Base-by-base conservation (phyloP, 164 flowering plant species). In the Macadamia integrifolia region DNA sequence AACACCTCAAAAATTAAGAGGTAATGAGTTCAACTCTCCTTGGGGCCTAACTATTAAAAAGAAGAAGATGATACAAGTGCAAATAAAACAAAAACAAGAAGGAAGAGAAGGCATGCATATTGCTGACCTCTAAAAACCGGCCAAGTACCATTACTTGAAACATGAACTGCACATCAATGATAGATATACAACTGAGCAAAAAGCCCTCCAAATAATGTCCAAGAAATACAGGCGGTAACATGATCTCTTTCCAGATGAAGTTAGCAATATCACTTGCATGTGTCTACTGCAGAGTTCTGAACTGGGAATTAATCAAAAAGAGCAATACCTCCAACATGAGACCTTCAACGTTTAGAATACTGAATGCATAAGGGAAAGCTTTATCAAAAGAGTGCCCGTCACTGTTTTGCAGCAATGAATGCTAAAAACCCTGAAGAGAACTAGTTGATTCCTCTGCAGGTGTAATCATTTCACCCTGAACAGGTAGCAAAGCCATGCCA, bases 401-500 rank as follows among this genome's bases (percentile, higher is more conserved):
- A 6, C 40, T 49, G 14, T 3, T 11, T 18, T 46, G 31, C 35
- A 42, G 50, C 35, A 13, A 29, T 56, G 58, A 43, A 18, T 32
- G 40, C 58, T 18, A 60, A 73, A 57, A 55, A 78, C 89, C 98
- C 96, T 88, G 78, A 69, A 92, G 93, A 57, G 93, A 65, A 64
- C 93, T 96, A 60, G 93, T 88, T 68, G 83, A 85, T n/a, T 84
- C 59, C 69, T 82, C 88, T 61, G 65, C 40, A 60, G 97, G 23
- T 23, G 88, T 53, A 73, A 80, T 92, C 98, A 80, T 96, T 90
- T 89, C 96, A 69, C 98, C 98, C 98, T 89, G 81, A 44, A n/a
- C 72, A 80, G 3, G 53, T 50, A 53, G 8, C 42, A 65, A 60
- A 62, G 15, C 17, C 3, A 56, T 56, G 32, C 40, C 23, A 23